Percentiles rank a stretch among this genome's conserved stretches.
Evolutionary conservation across 306 rosid genomes (phyloP).

Genomic region (Leucaena leucocephala): DNA sequence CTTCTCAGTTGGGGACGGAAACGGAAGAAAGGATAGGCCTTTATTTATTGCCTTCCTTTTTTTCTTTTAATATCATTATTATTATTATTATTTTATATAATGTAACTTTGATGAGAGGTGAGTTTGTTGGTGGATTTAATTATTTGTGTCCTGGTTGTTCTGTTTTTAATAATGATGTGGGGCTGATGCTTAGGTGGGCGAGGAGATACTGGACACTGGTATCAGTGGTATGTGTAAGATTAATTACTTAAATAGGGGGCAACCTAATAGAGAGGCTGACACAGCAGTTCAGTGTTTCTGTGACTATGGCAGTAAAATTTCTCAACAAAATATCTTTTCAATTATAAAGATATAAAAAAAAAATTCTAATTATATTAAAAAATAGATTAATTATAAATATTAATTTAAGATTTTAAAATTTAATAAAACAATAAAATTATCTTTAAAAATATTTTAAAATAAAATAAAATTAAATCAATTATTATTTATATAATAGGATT

Average conservation of each 20-base stretch:
- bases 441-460: no score
- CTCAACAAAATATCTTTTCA: no score
- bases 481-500: no score
- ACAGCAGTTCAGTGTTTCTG: no score
- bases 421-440: no score
- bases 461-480: no score
- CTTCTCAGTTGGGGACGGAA: neutral
- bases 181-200: neutral
- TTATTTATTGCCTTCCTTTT: neutral
- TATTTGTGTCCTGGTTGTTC: neutral
- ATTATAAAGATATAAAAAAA: no score
- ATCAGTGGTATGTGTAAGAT: neutral
- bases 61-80: no score
- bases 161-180: neutral
- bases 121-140: neutral
- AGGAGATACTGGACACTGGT: neutral
- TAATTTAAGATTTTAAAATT: no score
- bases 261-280: neutral
- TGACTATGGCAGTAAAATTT: no score
- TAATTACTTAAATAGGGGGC: neutral
- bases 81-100: neutral
- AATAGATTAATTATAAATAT: no score
- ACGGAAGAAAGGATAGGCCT: neutral
- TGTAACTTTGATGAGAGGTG: neutral
- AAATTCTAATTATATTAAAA: no score